These are phyloP conservation scores for Xylariaceae sp. DNA, from an alignment of 2,329 filamentous ascomycete species.

Conservation along the genomic window DNA sequence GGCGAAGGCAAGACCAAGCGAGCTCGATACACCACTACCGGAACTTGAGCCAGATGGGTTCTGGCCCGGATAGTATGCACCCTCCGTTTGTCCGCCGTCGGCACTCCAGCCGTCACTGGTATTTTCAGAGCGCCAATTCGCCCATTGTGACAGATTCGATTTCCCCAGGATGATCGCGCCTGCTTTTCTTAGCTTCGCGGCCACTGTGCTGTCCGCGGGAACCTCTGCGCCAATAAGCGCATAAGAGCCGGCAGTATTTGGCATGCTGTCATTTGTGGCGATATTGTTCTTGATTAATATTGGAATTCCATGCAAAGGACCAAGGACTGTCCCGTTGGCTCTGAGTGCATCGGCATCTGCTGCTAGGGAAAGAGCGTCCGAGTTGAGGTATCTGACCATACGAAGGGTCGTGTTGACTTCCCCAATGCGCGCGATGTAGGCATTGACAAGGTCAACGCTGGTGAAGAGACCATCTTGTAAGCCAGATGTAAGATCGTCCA, in stretches of 20 bases:
- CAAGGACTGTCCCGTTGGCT: conserved; percentile 17
- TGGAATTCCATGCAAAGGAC: conserved; percentile 62
- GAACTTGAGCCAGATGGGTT: conserved; percentile 61
- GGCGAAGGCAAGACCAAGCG: conserved; percentile 58
- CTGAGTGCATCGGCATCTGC: conserved; percentile 27
- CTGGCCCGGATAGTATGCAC: conserved; percentile 59
- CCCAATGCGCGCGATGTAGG: conserved; percentile 34
- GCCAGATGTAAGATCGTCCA: conserved; percentile 26
- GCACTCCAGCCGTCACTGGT: conserved; percentile 63
- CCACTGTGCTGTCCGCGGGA: conserved; percentile 56
- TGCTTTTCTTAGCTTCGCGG: conserved; percentile 56
- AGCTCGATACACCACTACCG: conserved; percentile 59
- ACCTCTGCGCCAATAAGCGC: conserved; percentile 59
- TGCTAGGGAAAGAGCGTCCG: conserved; percentile 39
- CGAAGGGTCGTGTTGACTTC: conserved; percentile 34
- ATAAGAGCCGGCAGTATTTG: conserved; percentile 62
- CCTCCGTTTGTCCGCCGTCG: conserved; percentile 60
- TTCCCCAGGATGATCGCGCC: conserved; percentile 67
- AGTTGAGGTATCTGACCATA: conserved; percentile 37
- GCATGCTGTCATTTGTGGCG: conserved; percentile 27
- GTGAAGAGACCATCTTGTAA: conserved; percentile 28
- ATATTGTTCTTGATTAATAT: conserved; percentile 66
- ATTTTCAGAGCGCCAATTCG: conserved; percentile 54
- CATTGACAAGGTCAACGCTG: conserved; percentile 31
- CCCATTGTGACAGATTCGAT: conserved; percentile 63